Base-by-base conservation (phyloP, 2,329 filamentous ascomycete genomes). In the Diaporthe ampelina region DNA sequence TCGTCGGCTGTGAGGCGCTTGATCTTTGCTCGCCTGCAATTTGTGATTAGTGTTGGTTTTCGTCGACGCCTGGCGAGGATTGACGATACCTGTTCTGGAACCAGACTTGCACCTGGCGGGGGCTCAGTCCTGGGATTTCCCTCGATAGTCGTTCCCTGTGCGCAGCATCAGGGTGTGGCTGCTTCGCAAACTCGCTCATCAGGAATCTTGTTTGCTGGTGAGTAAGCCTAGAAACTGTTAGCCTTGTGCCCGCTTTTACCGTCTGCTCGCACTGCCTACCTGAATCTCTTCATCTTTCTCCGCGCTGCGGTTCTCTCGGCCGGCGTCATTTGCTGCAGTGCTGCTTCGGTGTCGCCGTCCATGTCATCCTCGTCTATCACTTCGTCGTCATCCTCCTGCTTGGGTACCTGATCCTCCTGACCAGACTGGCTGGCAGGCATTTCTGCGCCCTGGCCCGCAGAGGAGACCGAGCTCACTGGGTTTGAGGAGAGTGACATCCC, bases 191-290 rank as follows among this genome's bases (percentile, higher is more conserved):
- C 82, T 98, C 95, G 84, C 94, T 98, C 95, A 98, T 97, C 73
- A 98, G 87, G 80, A 97, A 98, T 19, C 96, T 92, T n/a, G 96
- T 98, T 87, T 98, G 96, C 79, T 97, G 96, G 83, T 98, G 95
- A 0, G 95, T 98, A 77, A 98, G 91, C 78, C 95, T 97, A 79
- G 48, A 65, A 65, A 26, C 43, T 79, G 88, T 78, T 88, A 85
- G 77, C 71, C 26, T n/a, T 74, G 74, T 56, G 67, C 61, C 24
- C 26, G 32, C 50, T 35, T 37, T 63, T 45, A 29, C 70, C 24
- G 70, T 40, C n/a, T 26, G 40, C 32, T 43, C 26, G 74, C 29
- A 35, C 71, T 37, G 73, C 83, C 77, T 87, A 94, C 93, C 93
- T 90, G 81, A 96, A 96, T 74, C 94, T 88, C 87, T 96, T 96